Percentiles rank a stretch among this genome's conserved stretches.
Conservation (phyloP, 305 asterid species). For the Plantago lanceolata region DNA sequence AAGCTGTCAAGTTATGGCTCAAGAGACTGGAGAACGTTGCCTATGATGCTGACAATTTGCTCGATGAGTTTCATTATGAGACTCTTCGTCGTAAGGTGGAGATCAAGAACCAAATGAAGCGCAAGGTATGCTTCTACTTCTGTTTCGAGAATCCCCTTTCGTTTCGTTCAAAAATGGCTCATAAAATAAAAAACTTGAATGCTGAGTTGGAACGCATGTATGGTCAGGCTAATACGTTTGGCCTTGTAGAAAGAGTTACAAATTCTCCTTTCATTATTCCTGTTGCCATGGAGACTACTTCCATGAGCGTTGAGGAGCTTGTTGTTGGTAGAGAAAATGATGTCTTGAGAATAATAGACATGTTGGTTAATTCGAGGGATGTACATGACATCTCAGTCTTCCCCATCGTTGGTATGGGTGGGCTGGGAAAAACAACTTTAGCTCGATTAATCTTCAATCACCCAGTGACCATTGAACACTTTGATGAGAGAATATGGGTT, state of each 20-base stretch:
- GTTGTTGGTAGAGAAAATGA: too few relatives aligned
- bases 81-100: conserved; percentile 1
- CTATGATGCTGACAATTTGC: conserved; percentile 3
- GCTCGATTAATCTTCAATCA: too few relatives aligned
- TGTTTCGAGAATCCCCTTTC: background rate
- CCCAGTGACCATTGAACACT: too few relatives aligned
- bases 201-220: background rate
- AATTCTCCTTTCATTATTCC: background rate
- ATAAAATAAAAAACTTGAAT: background rate
- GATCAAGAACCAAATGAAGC: background rate
- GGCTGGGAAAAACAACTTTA: too few relatives aligned
- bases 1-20: background rate
- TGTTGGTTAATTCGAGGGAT: too few relatives aligned
- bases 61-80: background rate
- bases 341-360: too few relatives aligned
- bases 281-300: too few relatives aligned
- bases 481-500: too few relatives aligned
- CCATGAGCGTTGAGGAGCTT: too few relatives aligned
- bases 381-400: too few relatives aligned
- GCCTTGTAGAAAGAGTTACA: background rate
- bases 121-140: background rate
- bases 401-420: too few relatives aligned
- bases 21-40: background rate
- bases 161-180: background rate
- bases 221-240: background rate